These are phyloP conservation scores for Saccharomyces kudriavzevii DNA, from an alignment of 805 yeast species.

Conservation along the genomic window DNA sequence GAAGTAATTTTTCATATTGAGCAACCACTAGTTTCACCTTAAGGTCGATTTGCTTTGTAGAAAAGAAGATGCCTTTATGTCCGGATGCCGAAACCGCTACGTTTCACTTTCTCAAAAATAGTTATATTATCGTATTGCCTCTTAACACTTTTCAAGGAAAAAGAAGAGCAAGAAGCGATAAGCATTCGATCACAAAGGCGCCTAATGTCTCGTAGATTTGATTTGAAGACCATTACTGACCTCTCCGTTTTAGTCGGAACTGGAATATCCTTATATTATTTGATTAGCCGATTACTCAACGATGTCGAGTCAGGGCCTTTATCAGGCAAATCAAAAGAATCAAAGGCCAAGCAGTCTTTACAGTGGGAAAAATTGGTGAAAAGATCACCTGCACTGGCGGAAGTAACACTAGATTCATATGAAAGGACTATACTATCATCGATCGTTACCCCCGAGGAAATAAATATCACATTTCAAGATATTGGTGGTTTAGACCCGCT, in stretches of 20 bases:
- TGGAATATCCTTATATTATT: slow-evolving; percentile 60
- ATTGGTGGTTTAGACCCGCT: slow-evolving; percentile 84
- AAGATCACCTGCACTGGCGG: slow-evolving; percentile 49
- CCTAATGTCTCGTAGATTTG: slow-evolving; percentile 30
- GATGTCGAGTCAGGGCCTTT: slow-evolving; percentile 38
- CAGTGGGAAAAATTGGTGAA: slow-evolving; percentile 50
- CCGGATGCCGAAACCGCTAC: background rate
- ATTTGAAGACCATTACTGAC: slow-evolving; percentile 37
- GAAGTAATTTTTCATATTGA: no score
- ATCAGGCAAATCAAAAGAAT: slow-evolving; percentile 41
- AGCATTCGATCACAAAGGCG: background rate
- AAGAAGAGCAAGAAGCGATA: background rate
- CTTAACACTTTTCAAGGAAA: background rate
- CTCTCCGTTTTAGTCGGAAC: slow-evolving; percentile 50
- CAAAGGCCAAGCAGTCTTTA: slow-evolving; percentile 51
- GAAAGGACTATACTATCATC: slow-evolving; percentile 71
- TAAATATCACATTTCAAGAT: slow-evolving; percentile 64
- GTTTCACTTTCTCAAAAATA: background rate
- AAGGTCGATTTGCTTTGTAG: slow-evolving; percentile 1
- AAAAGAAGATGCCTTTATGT: slow-evolving; percentile 2
- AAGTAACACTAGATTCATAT: slow-evolving; percentile 50
- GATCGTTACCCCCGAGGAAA: slow-evolving; percentile 78
- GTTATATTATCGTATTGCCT: no score
- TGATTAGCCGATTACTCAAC: slow-evolving; percentile 39
- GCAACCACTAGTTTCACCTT: no score